Conservation (phyloP, 148 eudicot genomes). For the Pouteria glomerata region DNA sequence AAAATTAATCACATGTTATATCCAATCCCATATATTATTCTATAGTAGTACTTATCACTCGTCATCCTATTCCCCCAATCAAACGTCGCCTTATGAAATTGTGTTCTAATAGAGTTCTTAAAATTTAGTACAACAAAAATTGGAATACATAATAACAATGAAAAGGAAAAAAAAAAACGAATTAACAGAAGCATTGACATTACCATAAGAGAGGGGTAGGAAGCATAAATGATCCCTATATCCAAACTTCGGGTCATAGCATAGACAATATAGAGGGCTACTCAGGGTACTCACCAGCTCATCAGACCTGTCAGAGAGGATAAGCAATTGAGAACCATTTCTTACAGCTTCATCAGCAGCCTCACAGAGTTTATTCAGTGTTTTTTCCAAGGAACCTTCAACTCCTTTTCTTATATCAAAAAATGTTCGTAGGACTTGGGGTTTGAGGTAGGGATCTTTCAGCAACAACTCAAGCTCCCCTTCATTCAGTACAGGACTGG, state of each 20-base stretch:
- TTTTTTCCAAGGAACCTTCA: constrained; percentile 83
- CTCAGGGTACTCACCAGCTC: constrained; percentile 62
- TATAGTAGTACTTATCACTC: too few relatives aligned
- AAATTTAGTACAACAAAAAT: not conserved
- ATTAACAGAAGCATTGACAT: not conserved
- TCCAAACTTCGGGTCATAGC: not conserved
- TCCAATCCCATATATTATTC: too few relatives aligned
- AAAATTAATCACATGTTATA: too few relatives aligned
- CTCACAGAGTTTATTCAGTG: constrained; percentile 80
- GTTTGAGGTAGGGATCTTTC: constrained; percentile 66
- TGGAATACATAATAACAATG: not conserved
- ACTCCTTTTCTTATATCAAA: constrained; percentile 88
- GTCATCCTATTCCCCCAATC: too few relatives aligned
- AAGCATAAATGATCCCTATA: not conserved
- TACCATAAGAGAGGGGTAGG: not conserved
- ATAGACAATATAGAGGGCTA: constrained; percentile 1
- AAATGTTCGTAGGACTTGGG: constrained; percentile 73
- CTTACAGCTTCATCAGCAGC: constrained; percentile 99
- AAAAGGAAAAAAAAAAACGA: not conserved
- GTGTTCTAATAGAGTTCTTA: not conserved
- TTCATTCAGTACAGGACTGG: constrained; percentile 92
- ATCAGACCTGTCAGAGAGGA: constrained; percentile 93
- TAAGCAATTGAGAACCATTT: constrained; percentile 89
- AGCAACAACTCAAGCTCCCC: constrained; percentile 78
- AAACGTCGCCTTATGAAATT: too few relatives aligned